These are phyloP conservation scores for Mitragyna speciosa DNA, from an alignment of 257 asterid genomes.

Conservation along the genomic window DNA sequence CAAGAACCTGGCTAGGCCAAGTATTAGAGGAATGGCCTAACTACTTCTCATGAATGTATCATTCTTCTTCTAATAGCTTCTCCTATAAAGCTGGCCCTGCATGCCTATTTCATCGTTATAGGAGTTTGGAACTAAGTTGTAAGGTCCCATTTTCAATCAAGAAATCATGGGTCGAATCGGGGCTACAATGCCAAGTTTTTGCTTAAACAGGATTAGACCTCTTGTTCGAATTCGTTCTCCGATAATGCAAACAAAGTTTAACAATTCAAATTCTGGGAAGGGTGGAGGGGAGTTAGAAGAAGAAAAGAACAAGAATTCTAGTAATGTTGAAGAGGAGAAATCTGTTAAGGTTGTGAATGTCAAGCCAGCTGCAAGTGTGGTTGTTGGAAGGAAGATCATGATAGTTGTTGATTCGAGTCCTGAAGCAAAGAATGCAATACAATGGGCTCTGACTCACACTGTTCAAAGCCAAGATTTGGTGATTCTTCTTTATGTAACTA, in stretches of 20 bases:
- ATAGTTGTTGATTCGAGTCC: slow-evolving; percentile 64
- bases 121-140: neutral
- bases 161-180: slow-evolving; percentile 48
- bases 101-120: neutral
- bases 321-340: slow-evolving; percentile 12
- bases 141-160: slow-evolving; percentile 12
- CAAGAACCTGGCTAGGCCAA: slow-evolving; percentile 15
- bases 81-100: slow-evolving; percentile 23
- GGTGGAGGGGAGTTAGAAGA: slow-evolving; percentile 14
- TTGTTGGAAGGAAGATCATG: slow-evolving; percentile 66
- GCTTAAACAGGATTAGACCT: slow-evolving; percentile 75
- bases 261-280: neutral
- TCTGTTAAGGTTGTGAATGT: slow-evolving; percentile 6
- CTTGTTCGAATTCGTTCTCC: slow-evolving; percentile 65
- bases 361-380: slow-evolving; percentile 14
- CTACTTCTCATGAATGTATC: slow-evolving; percentile 15
- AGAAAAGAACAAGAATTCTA: slow-evolving; percentile 8
- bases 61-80: slow-evolving; percentile 24
- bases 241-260: slow-evolving; percentile 28
- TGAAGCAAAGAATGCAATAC: slow-evolving; percentile 65
- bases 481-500: slow-evolving; percentile 56
- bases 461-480: slow-evolving; percentile 62
- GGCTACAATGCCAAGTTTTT: slow-evolving; percentile 60
- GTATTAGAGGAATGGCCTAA: neutral
- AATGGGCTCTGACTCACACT: slow-evolving; percentile 76